A percentile compares a stretch with the other conserved stretches of the same genome.
Conservation (phyloP, 495 filamentous ascomycete species). For the Clavariopsis aquatica region DNA sequence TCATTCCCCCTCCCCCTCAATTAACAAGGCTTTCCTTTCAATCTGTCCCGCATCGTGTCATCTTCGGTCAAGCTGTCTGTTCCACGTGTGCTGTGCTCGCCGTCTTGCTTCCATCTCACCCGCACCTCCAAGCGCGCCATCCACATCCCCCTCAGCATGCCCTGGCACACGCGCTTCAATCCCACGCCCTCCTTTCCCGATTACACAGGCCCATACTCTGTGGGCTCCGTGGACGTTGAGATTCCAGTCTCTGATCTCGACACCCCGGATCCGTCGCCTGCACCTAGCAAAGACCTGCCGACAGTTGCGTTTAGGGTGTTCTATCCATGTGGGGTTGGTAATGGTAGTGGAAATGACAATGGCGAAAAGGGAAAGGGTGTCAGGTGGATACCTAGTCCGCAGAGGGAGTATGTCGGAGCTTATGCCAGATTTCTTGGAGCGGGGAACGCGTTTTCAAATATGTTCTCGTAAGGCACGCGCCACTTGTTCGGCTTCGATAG, state of each 20-base stretch:
- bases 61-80: background rate
- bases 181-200: conserved; percentile 65
- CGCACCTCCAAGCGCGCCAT: background rate
- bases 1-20: too few species aligned
- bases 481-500: background rate
- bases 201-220: conserved; percentile 70
- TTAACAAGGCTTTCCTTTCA: too few species aligned
- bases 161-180: conserved; percentile 49
- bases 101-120: background rate
- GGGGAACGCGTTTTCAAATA: conserved; percentile 54
- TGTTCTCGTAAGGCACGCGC: conserved; percentile 58
- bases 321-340: conserved; percentile 64
- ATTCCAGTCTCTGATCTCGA: conserved; percentile 63
- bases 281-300: conserved; percentile 50
- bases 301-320: conserved; percentile 76
- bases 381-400: conserved; percentile 72
- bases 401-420: conserved; percentile 64
- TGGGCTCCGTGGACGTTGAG: conserved; percentile 75
- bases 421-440: conserved; percentile 69
- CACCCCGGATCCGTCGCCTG: conserved; percentile 52
- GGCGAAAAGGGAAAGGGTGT: conserved; percentile 49
- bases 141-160: conserved; percentile 16
- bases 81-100: background rate
- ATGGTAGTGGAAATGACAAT: conserved; percentile 39
- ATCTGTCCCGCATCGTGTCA: too few species aligned